Conservation (phyloP, 768 basidiomycete species). For the Clavaria fumosa region DNA sequence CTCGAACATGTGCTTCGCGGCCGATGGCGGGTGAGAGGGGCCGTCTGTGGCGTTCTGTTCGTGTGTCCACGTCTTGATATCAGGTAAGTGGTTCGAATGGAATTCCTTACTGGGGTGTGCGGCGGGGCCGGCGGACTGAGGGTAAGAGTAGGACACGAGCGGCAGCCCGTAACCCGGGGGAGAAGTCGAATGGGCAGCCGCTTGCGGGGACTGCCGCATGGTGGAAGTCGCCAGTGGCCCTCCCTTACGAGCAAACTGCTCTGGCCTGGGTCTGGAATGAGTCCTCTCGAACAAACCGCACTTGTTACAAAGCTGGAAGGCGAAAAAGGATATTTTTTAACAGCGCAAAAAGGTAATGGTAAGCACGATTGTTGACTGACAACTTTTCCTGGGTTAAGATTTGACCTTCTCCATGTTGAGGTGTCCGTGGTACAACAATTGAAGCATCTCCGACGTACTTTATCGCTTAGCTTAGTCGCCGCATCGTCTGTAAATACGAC, state of each 20-base stretch:
- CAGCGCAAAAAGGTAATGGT: conserved; percentile 1
- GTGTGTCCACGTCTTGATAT: conserved; percentile 31
- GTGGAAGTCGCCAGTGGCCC: conserved; percentile 45
- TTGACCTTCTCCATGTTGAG: conserved; percentile 65
- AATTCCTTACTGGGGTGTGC: conserved; percentile 20
- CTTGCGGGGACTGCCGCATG: conserved; percentile 35
- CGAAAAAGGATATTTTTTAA: conserved; percentile 15
- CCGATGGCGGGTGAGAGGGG: neutral
- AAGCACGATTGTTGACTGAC: conserved; percentile 25
- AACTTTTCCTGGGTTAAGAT: conserved; percentile 71
- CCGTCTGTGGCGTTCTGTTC: conserved; percentile 15
- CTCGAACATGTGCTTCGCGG: too few relatives aligned
- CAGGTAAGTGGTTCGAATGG: conserved; percentile 27
- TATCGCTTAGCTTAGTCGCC: conserved; percentile 63
- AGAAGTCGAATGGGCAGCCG: conserved; percentile 25
- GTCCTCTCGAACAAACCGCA: conserved; percentile 73
- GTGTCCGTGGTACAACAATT: conserved; percentile 80
- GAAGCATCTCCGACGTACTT: conserved; percentile 64
- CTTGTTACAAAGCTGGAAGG: conserved; percentile 42
- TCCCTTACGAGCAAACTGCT: conserved; percentile 70
- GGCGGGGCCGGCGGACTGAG: conserved; percentile 21
- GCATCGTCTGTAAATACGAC: conserved; percentile 60
- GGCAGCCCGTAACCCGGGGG: conserved; percentile 26
- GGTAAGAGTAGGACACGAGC: conserved; percentile 27
- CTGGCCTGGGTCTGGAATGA: conserved; percentile 62